A percentile compares a stretch with the other conserved stretches of the same genome.
phyloP scores from a whole-genome alignment of 2,329 filamentous ascomycete species.

The Monosporascus sp. region DNA sequence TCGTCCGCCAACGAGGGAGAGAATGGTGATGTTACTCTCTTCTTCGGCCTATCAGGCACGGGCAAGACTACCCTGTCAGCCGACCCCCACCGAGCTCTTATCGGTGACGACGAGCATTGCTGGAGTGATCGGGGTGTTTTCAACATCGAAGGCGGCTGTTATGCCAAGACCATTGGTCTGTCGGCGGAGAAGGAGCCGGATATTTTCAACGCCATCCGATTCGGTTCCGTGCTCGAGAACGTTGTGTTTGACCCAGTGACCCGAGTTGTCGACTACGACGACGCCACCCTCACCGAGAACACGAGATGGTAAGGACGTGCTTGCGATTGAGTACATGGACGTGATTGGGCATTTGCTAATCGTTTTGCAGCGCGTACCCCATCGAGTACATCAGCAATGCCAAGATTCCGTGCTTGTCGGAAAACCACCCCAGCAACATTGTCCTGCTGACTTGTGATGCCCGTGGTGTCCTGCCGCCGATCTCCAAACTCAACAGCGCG shows the following conservation, averaged over 20 bases:
- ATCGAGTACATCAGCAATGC: slow-evolving; percentile 99
- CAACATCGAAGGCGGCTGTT: slow-evolving; percentile 99
- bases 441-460: slow-evolving; percentile 97
- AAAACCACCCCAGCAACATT: slow-evolving; percentile 91
- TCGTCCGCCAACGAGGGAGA: slow-evolving; percentile 97
- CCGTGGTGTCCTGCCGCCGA: slow-evolving; percentile 92
- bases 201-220: slow-evolving; percentile 93
- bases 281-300: slow-evolving; percentile 93
- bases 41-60: slow-evolving; percentile 97
- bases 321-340: too few species aligned
- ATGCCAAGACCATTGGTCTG: slow-evolving; percentile 96
- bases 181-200: slow-evolving; percentile 99
- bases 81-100: slow-evolving; percentile 91
- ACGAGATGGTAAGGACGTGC: slow-evolving; percentile 62
- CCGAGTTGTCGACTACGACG: slow-evolving; percentile 91
- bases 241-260: slow-evolving; percentile 93
- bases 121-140: slow-evolving; percentile 96
- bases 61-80: slow-evolving; percentile 98
- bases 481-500: slow-evolving; percentile 89
- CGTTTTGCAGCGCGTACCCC: slow-evolving; percentile 66
- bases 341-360: too few species aligned
- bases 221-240: slow-evolving; percentile 96
- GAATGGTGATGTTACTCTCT: slow-evolving; percentile 93
- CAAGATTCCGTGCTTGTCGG: slow-evolving; percentile 91
- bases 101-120: slow-evolving; percentile 99